These are phyloP conservation scores for Epithele typhae DNA, from an alignment of 768 basidiomycete species.

Conservation along the genomic window DNA sequence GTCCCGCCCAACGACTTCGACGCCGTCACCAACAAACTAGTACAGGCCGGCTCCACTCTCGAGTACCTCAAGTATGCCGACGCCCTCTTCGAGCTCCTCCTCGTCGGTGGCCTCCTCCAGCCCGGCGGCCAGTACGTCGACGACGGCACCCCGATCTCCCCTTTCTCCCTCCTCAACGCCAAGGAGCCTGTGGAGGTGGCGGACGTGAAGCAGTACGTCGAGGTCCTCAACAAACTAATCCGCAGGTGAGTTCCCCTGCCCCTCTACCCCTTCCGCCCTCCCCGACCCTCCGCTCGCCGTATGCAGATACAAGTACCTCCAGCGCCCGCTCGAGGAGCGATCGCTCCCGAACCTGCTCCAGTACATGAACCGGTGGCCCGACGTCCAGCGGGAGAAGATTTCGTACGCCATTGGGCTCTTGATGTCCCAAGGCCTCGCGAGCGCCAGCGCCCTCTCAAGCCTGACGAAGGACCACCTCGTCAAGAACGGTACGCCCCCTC, in stretches of 20 bases:
- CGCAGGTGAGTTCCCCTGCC: slow-evolving; percentile 57
- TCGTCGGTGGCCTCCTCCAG: slow-evolving; percentile 94
- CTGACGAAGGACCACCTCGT: slow-evolving; percentile 92
- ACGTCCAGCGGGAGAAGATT: slow-evolving; percentile 76
- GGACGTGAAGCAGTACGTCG: slow-evolving; percentile 90
- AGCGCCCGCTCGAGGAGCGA: slow-evolving; percentile 88
- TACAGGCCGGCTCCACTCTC: slow-evolving; percentile 88
- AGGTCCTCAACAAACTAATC: slow-evolving; percentile 94
- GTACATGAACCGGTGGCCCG: slow-evolving; percentile 82
- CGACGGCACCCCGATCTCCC: slow-evolving; percentile 77
- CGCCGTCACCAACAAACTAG: slow-evolving; percentile 73
- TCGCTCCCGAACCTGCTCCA: slow-evolving; percentile 83
- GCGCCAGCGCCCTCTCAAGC: slow-evolving; percentile 71
- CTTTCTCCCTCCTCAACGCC: slow-evolving; percentile 85
- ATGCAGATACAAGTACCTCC: slow-evolving; percentile 95
- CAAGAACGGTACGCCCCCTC: slow-evolving; percentile 71
- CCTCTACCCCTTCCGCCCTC: not conserved
- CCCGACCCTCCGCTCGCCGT: not conserved
- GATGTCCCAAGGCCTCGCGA: slow-evolving; percentile 78
- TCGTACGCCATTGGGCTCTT: slow-evolving; percentile 77
- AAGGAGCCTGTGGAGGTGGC: slow-evolving; percentile 74
- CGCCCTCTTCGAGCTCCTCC: slow-evolving; percentile 90
- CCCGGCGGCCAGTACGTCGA: slow-evolving; percentile 92
- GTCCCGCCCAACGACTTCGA: slow-evolving; percentile 81
- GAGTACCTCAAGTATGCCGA: slow-evolving; percentile 98